phyloP scores from a whole-genome alignment of 2,329 filamentous ascomycete genomes.

The Capronia americana region DNA sequence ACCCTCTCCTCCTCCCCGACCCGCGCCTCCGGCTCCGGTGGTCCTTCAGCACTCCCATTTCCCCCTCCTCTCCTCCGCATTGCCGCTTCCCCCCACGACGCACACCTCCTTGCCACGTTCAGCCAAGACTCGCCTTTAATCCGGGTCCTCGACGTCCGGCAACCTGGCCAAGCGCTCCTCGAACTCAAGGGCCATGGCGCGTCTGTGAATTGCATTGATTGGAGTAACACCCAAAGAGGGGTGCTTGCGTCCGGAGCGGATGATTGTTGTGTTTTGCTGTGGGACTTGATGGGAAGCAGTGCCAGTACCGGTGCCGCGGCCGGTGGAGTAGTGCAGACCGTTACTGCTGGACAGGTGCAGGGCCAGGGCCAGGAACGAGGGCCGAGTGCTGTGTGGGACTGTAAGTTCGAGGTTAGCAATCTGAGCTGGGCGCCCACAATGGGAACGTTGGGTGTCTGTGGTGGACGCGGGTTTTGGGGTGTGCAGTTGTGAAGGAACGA shows the following conservation, averaged over 20 bases:
- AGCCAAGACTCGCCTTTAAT: constrained; percentile 91
- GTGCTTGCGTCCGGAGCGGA: constrained; percentile 90
- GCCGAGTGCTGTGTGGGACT: constrained; percentile 54
- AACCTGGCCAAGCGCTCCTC: constrained; percentile 91
- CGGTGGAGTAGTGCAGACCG: constrained; percentile 31
- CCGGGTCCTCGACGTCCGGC: constrained; percentile 92
- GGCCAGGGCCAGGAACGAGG: constrained; percentile 48
- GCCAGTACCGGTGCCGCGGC: constrained; percentile 9
- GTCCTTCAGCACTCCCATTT: constrained; percentile 43
- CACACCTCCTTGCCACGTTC: constrained; percentile 95
- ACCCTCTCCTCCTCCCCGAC: constrained; percentile 37
- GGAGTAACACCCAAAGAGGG: constrained; percentile 86
- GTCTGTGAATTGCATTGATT: constrained; percentile 90
- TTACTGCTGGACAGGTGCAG: constrained; percentile 19
- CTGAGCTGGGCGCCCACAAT: constrained; percentile 55
- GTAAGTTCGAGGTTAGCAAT: constrained; percentile 55
- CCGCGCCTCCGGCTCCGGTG: constrained; percentile 24
- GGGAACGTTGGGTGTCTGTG: constrained; percentile 53
- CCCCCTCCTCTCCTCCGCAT: constrained; percentile 74
- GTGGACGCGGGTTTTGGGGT: constrained; percentile 54
- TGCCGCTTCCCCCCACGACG: constrained; percentile 78
- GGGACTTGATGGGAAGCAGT: constrained; percentile 78
- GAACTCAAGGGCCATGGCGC: constrained; percentile 89
- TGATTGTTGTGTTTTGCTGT: constrained; percentile 88
- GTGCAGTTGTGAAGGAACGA: constrained; percentile 43